A percentile compares a stretch with the other conserved stretches of the same genome.
phyloP scores from a whole-genome alignment of 306 rosid genomes.

The Prunus persica region DNA sequence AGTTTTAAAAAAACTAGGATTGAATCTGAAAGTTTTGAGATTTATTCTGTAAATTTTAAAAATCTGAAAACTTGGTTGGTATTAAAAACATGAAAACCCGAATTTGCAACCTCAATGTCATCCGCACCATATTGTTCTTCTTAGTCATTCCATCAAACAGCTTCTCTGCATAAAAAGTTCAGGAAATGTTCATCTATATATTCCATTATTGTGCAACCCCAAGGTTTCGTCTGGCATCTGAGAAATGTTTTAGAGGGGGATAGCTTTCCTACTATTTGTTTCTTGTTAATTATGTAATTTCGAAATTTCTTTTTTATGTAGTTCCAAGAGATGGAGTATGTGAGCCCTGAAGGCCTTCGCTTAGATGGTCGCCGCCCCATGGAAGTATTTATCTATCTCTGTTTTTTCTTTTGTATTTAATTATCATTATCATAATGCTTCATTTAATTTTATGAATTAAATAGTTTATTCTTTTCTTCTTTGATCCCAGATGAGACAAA shows the following conservation, averaged over 20 bases:
- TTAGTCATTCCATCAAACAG: too few relatives aligned
- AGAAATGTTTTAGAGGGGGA: background rate
- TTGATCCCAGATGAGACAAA: slow-evolving; percentile 72
- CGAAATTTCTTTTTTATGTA: background rate
- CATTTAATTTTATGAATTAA: background rate
- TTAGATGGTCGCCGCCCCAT: slow-evolving; percentile 81
- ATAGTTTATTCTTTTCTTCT: background rate
- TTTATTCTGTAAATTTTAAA: too few relatives aligned
- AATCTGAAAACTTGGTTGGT: too few relatives aligned
- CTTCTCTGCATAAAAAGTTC: too few relatives aligned
- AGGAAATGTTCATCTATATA: too few relatives aligned
- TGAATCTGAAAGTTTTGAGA: too few relatives aligned
- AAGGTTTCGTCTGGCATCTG: background rate
- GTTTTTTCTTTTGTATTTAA: background rate
- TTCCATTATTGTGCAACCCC: background rate
- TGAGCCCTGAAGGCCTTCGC: slow-evolving; percentile 95
- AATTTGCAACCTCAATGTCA: too few relatives aligned
- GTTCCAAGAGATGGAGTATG: slow-evolving; percentile 58
- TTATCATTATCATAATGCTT: background rate
- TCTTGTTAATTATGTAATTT: background rate
- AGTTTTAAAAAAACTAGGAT: too few relatives aligned
- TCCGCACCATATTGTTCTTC: too few relatives aligned
- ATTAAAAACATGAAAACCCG: too few relatives aligned
- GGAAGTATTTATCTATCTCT: slow-evolving; percentile 27
- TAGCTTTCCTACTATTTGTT: background rate